Evolutionary conservation across 2,329 filamentous ascomycete species (phyloP), one percentile per base, ranked within the genome.

Genomic region (Diaporthe ampelina): DNA sequence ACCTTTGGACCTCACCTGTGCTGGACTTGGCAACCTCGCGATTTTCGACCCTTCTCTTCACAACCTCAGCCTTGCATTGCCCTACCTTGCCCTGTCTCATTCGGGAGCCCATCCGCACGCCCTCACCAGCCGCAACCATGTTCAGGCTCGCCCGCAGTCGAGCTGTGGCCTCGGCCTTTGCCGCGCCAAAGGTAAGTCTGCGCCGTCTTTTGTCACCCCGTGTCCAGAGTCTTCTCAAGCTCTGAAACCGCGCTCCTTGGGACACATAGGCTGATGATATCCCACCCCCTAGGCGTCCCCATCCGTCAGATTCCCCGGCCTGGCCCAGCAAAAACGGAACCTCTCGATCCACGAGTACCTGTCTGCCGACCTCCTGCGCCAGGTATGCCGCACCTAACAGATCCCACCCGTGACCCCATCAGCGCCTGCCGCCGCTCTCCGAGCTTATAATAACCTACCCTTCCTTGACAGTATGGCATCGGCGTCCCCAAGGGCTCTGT

Each of bases 291-390:
- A 86, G 81, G 79, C 85, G 79, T 83, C 86, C 69, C 85, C 88
- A 78, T 83, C 86, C 77, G 82, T 88, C 81, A 89, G 89, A 86
- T 85, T 90, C 78, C 88, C 94, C 86, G 90, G 92, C 81, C 85
- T 90, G 81, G 90, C 86, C 79, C 90, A 97, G 86, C 95, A 98
- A 87, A 91, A 90, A 86, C 92, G 97, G 88, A 92, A 94, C 82
- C 91, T 99, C 83, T 97, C 95, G 83, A 98, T 99, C 82, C 97
- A 99, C 90, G 97, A 99, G 89, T 98, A 98, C 88, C 93, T 96
- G 82, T 98, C 97, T 81, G 95, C 95, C 81, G 94, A 95, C 85
- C 92, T 99, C 79, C 91, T 99, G 82, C 94, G 90, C 86, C 83
- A 92, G 89, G 91, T 92, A 88, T 84, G 79, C 75, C 37, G 43